phyloP scores from a whole-genome alignment of 352 stramenopile species.

The Pilasporangium apinafurcum region DNA sequence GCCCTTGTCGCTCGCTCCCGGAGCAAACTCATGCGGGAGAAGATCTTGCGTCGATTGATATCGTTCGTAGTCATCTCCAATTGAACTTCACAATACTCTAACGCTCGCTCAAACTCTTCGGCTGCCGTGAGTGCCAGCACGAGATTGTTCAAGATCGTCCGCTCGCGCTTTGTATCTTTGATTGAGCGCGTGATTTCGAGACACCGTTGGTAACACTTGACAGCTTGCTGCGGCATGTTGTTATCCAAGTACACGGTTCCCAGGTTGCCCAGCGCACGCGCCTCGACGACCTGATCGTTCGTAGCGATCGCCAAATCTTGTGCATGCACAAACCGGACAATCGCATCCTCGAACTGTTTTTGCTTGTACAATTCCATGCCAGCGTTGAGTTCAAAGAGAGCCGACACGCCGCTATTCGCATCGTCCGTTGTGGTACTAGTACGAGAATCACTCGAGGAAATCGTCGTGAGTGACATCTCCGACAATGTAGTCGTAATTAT shows the following conservation, averaged over 20 bases:
- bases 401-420: slow-evolving; percentile 18
- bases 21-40: slow-evolving; percentile 69
- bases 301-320: slow-evolving; percentile 40
- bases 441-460: too few relatives aligned
- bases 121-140: slow-evolving; percentile 66
- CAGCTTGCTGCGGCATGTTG: slow-evolving; percentile 57
- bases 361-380: slow-evolving; percentile 77
- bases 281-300: slow-evolving; percentile 57
- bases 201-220: slow-evolving; percentile 72
- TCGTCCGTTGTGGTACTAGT: slow-evolving; percentile 6
- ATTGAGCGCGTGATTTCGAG: slow-evolving; percentile 69
- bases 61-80: slow-evolving; percentile 60
- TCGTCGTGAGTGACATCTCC: too few relatives aligned
- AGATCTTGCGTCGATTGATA: slow-evolving; percentile 74
- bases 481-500: too few relatives aligned
- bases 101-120: slow-evolving; percentile 46
- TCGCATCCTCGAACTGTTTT: slow-evolving; percentile 50
- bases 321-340: slow-evolving; percentile 58
- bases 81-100: slow-evolving; percentile 61
- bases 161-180: slow-evolving; percentile 68
- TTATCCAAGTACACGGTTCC: slow-evolving; percentile 74
- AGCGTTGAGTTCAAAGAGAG: slow-evolving; percentile 61
- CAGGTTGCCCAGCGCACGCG: slow-evolving; percentile 66
- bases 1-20: slow-evolving; percentile 31
- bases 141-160: slow-evolving; percentile 81